Conservation (phyloP, 116 monocot genomes). For the Papilionanthe hybrid region DNA sequence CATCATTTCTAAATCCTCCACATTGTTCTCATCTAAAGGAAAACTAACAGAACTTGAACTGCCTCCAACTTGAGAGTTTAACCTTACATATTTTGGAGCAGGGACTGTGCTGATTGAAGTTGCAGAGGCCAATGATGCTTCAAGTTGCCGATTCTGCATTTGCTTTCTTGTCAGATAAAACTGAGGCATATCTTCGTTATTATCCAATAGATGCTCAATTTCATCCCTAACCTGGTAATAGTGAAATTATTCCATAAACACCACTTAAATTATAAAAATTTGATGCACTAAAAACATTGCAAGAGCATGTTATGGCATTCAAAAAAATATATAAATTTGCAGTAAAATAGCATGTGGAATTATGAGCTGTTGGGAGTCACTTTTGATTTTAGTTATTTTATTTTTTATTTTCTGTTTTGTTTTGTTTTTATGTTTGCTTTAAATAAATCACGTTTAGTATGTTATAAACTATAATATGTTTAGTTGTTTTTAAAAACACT, state of each 20-base stretch:
- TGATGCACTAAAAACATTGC: background rate
- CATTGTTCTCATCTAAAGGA: constrained; percentile 67
- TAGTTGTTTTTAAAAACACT: no score
- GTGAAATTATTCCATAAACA: background rate
- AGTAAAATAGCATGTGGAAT: no score
- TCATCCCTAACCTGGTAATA: constrained; percentile 84
- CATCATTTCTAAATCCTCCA: constrained; percentile 97
- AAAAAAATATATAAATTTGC: background rate
- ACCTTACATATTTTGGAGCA: constrained; percentile 37
- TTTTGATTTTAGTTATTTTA: no score
- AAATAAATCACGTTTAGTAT: no score
- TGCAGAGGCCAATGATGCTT: constrained; percentile 49
- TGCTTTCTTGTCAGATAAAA: constrained; percentile 82
- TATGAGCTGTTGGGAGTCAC: no score
- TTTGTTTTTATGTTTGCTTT: no score
- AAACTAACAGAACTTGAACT: constrained; percentile 55
- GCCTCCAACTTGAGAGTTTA: constrained; percentile 31
- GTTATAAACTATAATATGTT: no score
- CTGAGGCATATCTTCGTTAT: constrained; percentile 83
- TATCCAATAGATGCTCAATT: constrained; percentile 91
- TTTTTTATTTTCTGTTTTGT: no score
- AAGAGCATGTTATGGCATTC: background rate
- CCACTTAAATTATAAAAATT: background rate
- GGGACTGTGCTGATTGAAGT: constrained; percentile 48
- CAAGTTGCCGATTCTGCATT: constrained; percentile 57